phyloP scores from a whole-genome alignment of 2,329 filamentous ascomycete species.

The Claviceps spartinae region DNA sequence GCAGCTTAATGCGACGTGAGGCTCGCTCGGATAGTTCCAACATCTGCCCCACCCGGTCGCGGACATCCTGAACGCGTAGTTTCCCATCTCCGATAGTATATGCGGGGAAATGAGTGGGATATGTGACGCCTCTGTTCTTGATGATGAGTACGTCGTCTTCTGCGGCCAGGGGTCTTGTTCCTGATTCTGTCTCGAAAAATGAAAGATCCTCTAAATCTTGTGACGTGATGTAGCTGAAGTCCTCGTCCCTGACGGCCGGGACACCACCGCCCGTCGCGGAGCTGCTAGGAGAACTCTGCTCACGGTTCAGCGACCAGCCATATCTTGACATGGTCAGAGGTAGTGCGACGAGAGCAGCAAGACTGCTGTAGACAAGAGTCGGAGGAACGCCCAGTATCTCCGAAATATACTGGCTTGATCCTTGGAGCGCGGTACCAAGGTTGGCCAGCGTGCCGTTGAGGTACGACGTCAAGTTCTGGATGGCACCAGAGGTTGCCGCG shows the following conservation, averaged over 20 bases:
- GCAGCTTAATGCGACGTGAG: conserved; percentile 45
- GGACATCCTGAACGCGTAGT: conserved; percentile 51
- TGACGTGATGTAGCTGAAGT: conserved; percentile 74
- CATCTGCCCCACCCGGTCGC: conserved; percentile 52
- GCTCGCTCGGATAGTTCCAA: conserved; percentile 45
- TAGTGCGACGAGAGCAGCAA: conserved; percentile 34
- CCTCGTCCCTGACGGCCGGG: conserved; percentile 57
- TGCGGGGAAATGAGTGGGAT: conserved; percentile 59
- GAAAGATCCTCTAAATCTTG: conserved; percentile 47
- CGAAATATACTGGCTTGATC: conserved; percentile 38
- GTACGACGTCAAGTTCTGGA: conserved; percentile 46
- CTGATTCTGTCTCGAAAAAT: conserved; percentile 6
- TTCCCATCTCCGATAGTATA: conserved; percentile 65
- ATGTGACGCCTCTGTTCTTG: conserved; percentile 52
- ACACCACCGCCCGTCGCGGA: conserved; percentile 33
- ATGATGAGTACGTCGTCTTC: conserved; percentile 61
- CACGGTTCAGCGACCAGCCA: conserved; percentile 33
- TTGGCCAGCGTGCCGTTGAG: conserved; percentile 38
- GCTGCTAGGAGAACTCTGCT: conserved; percentile 38
- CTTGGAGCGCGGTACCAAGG: conserved; percentile 33
- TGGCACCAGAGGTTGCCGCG: conserved; percentile 50
- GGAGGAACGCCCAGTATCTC: conserved; percentile 36
- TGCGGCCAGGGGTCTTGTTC: conserved; percentile 9
- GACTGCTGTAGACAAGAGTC: conserved; percentile 34
- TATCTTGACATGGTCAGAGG: conserved; percentile 42